These are phyloP conservation scores for Termitomyces sp. DNA, from an alignment of 768 basidiomycete genomes.

Conservation along the genomic window DNA sequence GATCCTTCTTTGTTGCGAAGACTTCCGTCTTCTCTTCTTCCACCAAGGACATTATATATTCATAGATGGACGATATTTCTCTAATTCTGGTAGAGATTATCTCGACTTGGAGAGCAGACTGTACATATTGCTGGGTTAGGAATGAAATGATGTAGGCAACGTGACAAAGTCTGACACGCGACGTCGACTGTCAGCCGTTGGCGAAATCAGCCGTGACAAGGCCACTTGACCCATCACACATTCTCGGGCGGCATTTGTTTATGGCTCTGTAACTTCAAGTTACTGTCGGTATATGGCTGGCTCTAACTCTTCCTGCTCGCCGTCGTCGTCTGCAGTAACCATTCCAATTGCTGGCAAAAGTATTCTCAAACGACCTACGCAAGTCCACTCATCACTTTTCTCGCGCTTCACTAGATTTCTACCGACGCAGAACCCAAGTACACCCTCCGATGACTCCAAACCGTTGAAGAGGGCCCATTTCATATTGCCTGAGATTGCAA, in stretches of 20 bases:
- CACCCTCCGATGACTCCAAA: slow-evolving; percentile 39
- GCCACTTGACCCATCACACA: slow-evolving; percentile 4
- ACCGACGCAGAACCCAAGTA: slow-evolving; percentile 43
- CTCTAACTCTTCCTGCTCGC: slow-evolving; percentile 48
- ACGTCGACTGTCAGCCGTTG: background rate
- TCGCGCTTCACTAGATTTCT: slow-evolving; percentile 71
- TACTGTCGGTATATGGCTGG: slow-evolving; percentile 14
- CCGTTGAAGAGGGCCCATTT: slow-evolving; percentile 88
- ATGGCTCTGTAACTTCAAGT: slow-evolving; percentile 9
- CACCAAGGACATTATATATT: too few species aligned
- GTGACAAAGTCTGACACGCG: slow-evolving; percentile 2
- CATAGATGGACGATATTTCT: background rate
- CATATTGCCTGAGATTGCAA: slow-evolving; percentile 78
- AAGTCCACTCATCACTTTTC: slow-evolving; percentile 61
- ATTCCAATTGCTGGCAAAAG: slow-evolving; percentile 77
- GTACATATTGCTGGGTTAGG: too few species aligned
- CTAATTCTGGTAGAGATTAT: background rate
- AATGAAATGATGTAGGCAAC: too few species aligned
- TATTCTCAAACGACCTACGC: slow-evolving; percentile 74
- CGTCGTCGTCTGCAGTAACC: slow-evolving; percentile 77
- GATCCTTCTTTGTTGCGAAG: background rate
- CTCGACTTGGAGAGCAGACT: background rate
- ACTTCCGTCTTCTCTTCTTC: too few species aligned
- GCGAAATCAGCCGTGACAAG: slow-evolving; percentile 2
- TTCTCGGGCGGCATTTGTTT: background rate